Evolutionary conservation across 805 yeast species (phyloP).

Genomic region (Suhomyces sp.): DNA sequence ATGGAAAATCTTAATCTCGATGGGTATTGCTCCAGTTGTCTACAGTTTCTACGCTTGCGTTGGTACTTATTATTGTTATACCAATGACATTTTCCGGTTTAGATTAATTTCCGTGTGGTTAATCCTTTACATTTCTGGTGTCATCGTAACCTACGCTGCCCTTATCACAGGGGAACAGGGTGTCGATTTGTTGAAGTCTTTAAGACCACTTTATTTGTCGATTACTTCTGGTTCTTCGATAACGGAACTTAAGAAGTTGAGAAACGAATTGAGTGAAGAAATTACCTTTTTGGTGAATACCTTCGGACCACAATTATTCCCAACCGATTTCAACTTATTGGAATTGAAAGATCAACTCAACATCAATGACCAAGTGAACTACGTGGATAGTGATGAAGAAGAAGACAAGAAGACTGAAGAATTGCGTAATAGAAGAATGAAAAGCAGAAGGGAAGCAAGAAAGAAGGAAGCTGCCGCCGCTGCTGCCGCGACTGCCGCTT

Average conservation of each 20-base stretch:
- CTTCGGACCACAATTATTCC: slow-evolving; percentile 81
- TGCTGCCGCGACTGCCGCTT: slow-evolving; percentile 4
- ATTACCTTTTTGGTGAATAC: slow-evolving; percentile 79
- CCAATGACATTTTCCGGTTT: slow-evolving; percentile 15
- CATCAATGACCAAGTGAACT: slow-evolving; percentile 24
- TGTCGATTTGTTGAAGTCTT: slow-evolving; percentile 78
- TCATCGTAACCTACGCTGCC: slow-evolving; percentile 82
- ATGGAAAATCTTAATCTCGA: slow-evolving; percentile 89
- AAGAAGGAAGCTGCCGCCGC: slow-evolving; percentile 12
- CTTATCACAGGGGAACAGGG: slow-evolving; percentile 91
- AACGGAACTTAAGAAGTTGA: slow-evolving; percentile 55
- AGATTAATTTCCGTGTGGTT: slow-evolving; percentile 45
- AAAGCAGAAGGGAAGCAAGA: slow-evolving; percentile 23
- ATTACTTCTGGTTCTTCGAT: slow-evolving; percentile 58
- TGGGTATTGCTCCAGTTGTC: slow-evolving; percentile 85
- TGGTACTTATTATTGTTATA: slow-evolving; percentile 42
- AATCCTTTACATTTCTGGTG: slow-evolving; percentile 58
- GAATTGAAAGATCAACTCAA: slow-evolving; percentile 44
- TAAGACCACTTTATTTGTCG: slow-evolving; percentile 75
- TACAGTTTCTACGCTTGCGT: slow-evolving; percentile 77
- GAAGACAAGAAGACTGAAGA: slow-evolving; percentile 51
- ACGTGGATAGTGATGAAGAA: slow-evolving; percentile 46
- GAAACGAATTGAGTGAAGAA: slow-evolving; percentile 63
- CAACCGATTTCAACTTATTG: slow-evolving; percentile 68
- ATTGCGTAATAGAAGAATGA: slow-evolving; percentile 43